These are phyloP conservation scores for Hypholoma sublateritium DNA, from an alignment of 768 basidiomycete species.

Conservation along the genomic window DNA sequence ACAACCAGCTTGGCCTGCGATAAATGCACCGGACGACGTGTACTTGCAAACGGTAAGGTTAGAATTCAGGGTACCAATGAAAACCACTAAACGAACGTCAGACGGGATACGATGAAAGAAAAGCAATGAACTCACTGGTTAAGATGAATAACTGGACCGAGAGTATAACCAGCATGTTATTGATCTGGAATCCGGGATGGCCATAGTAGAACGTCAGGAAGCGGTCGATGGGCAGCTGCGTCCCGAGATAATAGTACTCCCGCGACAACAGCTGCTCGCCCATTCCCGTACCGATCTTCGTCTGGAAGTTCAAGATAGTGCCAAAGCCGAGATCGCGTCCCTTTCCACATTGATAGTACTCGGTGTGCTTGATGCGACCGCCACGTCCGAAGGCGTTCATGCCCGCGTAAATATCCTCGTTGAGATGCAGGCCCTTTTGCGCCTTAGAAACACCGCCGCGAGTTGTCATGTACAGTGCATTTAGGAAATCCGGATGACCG, in stretches of 20 bases:
- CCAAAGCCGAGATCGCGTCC: constrained; percentile 99
- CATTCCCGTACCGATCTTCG: constrained; percentile 99
- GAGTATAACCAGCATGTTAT: constrained; percentile 98
- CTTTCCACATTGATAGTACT: constrained; percentile 99
- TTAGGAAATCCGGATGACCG: constrained; percentile 99
- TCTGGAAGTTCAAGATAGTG: constrained; percentile 99
- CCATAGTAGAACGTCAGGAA: constrained; percentile 99
- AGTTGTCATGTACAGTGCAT: constrained; percentile 96
- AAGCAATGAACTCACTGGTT: constrained; percentile 59
- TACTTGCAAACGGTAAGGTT: constrained; percentile 81
- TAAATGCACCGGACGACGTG: constrained; percentile 65
- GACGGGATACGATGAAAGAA: background rate
- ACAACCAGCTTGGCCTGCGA: constrained; percentile 83
- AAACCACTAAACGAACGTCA: constrained; percentile 66
- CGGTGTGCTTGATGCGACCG: constrained; percentile 97
- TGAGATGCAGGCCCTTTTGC: constrained; percentile 97
- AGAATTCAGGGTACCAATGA: constrained; percentile 89
- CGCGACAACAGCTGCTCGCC: constrained; percentile 99
- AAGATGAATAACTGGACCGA: constrained; percentile 96
- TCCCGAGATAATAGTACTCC: constrained; percentile 98
- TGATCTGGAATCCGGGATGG: constrained; percentile 99
- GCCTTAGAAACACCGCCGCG: constrained; percentile 99
- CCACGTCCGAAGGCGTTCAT: constrained; percentile 99
- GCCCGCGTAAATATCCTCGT: constrained; percentile 99
- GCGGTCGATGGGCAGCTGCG: constrained; percentile 95